These are phyloP conservation scores for Ciborinia camelliae DNA, from an alignment of 2,329 filamentous ascomycete genomes.

Conservation along the genomic window DNA sequence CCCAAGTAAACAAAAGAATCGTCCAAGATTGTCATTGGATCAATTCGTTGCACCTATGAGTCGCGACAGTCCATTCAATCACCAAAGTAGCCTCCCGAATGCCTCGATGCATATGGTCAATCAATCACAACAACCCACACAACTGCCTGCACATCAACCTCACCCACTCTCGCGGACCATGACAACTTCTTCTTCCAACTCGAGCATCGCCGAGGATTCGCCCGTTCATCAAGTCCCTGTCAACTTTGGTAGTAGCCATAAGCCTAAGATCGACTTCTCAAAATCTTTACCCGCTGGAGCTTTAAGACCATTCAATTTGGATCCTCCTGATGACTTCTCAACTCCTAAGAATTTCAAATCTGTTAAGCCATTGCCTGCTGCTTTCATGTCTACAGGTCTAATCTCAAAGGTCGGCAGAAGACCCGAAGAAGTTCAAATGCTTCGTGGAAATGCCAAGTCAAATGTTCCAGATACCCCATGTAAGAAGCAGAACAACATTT, in stretches of 20 bases:
- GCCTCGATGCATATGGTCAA: conserved; percentile 52
- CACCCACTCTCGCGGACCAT: conserved; percentile 86
- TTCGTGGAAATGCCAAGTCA: conserved; percentile 53
- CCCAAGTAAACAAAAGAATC: conserved; percentile 54
- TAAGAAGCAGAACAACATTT: conserved; percentile 75
- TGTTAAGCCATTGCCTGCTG: conserved; percentile 72
- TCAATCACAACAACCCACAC: conserved; percentile 25
- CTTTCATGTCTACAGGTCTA: conserved; percentile 90
- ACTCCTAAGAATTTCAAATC: conserved; percentile 76
- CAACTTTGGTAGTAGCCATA: conserved; percentile 52
- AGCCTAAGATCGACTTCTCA: conserved; percentile 58
- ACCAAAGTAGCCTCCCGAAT: conserved; percentile 50
- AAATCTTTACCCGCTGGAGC: conserved; percentile 71
- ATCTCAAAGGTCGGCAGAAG: conserved; percentile 92
- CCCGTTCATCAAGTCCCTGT: conserved; percentile 57
- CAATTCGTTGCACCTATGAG: conserved; percentile 65
- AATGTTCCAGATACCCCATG: conserved; percentile 93
- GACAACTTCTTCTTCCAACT: conserved; percentile 81
- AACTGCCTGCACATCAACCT: conserved; percentile 48
- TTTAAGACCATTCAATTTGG: conserved; percentile 45
- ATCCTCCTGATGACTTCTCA: conserved; percentile 54
- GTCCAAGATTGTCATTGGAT: conserved; percentile 75
- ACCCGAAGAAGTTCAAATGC: conserved; percentile 61
- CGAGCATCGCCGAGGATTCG: conserved; percentile 71
- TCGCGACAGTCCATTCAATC: conserved; percentile 63